Evolutionary conservation across 768 basidiomycete species (phyloP).

Genomic region (Trametes cingulata): DNA sequence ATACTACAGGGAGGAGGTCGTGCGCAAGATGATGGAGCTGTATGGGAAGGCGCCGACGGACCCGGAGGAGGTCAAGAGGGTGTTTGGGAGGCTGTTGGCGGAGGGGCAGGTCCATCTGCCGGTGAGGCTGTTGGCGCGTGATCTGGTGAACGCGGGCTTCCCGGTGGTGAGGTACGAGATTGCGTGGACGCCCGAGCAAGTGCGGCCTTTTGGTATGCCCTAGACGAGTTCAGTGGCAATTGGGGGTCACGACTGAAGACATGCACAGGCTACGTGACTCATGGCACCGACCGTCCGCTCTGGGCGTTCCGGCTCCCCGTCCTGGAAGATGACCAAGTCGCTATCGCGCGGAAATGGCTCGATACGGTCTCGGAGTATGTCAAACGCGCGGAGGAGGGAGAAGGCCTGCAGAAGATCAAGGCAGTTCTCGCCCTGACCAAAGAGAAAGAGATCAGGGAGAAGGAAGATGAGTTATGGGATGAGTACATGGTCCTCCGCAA

Average conservation of each 20-base stretch:
- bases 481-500: constrained; percentile 42
- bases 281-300: constrained; percentile 61
- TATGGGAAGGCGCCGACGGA: constrained; percentile 43
- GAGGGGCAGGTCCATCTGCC: constrained; percentile 70
- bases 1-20: constrained; percentile 56
- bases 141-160: constrained; percentile 55
- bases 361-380: constrained; percentile 48
- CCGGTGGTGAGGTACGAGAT: constrained; percentile 71
- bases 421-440: constrained; percentile 51
- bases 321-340: constrained; percentile 47
- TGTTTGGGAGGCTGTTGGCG: constrained; percentile 62
- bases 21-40: constrained; percentile 44
- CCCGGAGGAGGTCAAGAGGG: constrained; percentile 43
- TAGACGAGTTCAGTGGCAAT: too few species aligned
- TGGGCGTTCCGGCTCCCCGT: constrained; percentile 60
- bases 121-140: constrained; percentile 59
- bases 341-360: constrained; percentile 58
- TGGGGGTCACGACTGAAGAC: background rate
- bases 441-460: constrained; percentile 57
- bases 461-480: constrained; percentile 55
- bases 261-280: constrained; percentile 65
- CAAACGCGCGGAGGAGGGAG: constrained; percentile 38
- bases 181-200: constrained; percentile 65
- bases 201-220: constrained; percentile 51
- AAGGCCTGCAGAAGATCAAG: constrained; percentile 34